A percentile compares a stretch with the other conserved stretches of the same genome.
Evolutionary conservation across 106 monocot species (phyloP).

Genomic region (Phalaenopsis equestris): DNA sequence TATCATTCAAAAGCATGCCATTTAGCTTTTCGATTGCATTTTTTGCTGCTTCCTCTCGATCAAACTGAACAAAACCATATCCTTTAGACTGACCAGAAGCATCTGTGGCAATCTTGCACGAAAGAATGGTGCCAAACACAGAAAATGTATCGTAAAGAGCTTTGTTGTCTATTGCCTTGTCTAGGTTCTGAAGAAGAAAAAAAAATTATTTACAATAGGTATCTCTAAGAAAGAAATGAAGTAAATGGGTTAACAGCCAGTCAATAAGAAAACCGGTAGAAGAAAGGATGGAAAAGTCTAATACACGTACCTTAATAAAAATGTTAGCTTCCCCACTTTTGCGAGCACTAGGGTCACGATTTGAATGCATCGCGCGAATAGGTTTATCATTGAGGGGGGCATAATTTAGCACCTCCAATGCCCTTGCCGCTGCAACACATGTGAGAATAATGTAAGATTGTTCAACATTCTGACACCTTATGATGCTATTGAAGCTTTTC

Average conservation of each 20-base stretch:
- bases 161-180: conserved; percentile 87
- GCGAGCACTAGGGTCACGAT: conserved; percentile 85
- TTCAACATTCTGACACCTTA: background rate
- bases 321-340: conserved; percentile 79
- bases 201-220: background rate
- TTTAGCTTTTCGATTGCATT: conserved; percentile 58
- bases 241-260: background rate
- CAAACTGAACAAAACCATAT: conserved; percentile 76
- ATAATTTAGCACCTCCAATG: conserved; percentile 75
- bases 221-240: background rate
- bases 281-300: background rate
- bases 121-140: conserved; percentile 52
- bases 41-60: conserved; percentile 57
- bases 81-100: conserved; percentile 65
- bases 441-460: background rate
- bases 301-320: conserved; percentile 64
- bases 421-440: conserved; percentile 54
- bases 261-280: background rate
- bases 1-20: conserved; percentile 70
- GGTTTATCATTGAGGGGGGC: conserved; percentile 66
- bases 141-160: conserved; percentile 71
- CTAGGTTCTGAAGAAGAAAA: conserved; percentile 57
- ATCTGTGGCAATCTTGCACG: conserved; percentile 60
- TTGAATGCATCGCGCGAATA: conserved; percentile 88
- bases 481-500: background rate